A percentile compares a stretch with the other conserved stretches of the same genome.
Conservation (phyloP, 2,329 filamentous ascomycete genomes). For the Canariomyces notabilis region DNA sequence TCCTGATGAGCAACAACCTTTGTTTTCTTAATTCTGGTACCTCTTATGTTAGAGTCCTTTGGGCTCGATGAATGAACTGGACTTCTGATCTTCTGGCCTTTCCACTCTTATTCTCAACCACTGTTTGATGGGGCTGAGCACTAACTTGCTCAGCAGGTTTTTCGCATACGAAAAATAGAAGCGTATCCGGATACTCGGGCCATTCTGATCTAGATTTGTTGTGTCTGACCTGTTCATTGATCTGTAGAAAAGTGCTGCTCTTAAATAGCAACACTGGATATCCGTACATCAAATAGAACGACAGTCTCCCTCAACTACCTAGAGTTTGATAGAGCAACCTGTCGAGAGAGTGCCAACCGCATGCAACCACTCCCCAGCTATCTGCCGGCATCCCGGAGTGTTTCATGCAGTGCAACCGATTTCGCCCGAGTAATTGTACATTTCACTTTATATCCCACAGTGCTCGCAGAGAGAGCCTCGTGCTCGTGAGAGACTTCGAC, state of each 20-base stretch:
- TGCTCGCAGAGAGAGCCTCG: background rate
- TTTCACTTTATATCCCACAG: background rate
- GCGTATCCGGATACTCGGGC: too few relatives aligned
- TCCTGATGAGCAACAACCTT: constrained; percentile 69
- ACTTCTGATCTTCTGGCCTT: constrained; percentile 62
- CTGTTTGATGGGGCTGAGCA: constrained; percentile 2
- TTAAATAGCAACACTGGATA: background rate
- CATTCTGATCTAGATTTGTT: too few relatives aligned
- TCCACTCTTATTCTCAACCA: background rate
- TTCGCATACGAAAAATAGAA: too few relatives aligned
- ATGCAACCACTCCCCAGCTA: background rate
- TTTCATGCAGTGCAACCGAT: background rate
- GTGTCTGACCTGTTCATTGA: too few relatives aligned
- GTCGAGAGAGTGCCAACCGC: background rate
- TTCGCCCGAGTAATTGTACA: constrained; percentile 9
- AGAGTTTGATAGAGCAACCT: background rate
- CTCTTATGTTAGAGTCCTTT: constrained; percentile 82
- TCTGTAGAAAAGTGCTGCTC: background rate
- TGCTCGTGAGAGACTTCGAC: background rate
- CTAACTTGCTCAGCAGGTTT: constrained; percentile 18
- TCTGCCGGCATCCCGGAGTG: too few relatives aligned
- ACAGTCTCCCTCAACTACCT: background rate
- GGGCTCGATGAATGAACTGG: constrained; percentile 74
- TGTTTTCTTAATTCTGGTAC: constrained; percentile 79
- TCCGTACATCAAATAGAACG: background rate